Base-by-base conservation (phyloP, 345 rosid genomes). In the Noccaea caerulescens region DNA sequence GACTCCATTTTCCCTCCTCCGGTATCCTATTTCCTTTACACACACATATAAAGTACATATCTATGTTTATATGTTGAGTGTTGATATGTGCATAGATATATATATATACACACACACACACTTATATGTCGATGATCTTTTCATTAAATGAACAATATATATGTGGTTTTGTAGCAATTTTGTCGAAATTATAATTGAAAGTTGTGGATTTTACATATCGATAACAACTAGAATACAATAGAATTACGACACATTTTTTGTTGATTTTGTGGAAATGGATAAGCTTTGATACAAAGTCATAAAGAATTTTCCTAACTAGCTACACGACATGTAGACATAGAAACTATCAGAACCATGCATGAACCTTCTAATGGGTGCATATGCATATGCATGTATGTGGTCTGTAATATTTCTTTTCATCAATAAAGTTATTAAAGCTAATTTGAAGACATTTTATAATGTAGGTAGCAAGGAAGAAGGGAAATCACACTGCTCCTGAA, bases 1-100 rank as follows among this genome's bases (percentile, higher is more conserved):
- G 80, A 76, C 51, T 69, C 80, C 61, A 69, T 76, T 25, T 76
- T 69, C 5, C 80, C 80, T 70, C 80, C 80, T 69, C 75, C 76
- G 66, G 80, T 76, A 72, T 25, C n/a, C 0, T 50, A 13, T 18
- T 11, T 36, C 32, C 16, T 18, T 52, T 34, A 75, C 50, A 64
- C 55, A 37, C 4, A 10, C 16, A 2, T 59, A 25, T 45, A 23
- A 23, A n/a, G 2, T 42, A 4, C 51, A 1, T 42, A 41, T 45
- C 0, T 55, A 20, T 56, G 30, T 58, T 10, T 58, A 23, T 23
- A 68, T 44, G 11, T 18, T 64, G 23, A 20, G 12, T 66, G 50
- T 23, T 50, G 4, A 5, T 33, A 50, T 66, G 50, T 59, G 51
- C 9, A 70, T 61, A 18, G 34, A 55, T 34, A 20, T 20, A 20